These are phyloP conservation scores for Aspergillus steynii DNA, from an alignment of 495 filamentous ascomycete genomes.

Conservation along the genomic window DNA sequence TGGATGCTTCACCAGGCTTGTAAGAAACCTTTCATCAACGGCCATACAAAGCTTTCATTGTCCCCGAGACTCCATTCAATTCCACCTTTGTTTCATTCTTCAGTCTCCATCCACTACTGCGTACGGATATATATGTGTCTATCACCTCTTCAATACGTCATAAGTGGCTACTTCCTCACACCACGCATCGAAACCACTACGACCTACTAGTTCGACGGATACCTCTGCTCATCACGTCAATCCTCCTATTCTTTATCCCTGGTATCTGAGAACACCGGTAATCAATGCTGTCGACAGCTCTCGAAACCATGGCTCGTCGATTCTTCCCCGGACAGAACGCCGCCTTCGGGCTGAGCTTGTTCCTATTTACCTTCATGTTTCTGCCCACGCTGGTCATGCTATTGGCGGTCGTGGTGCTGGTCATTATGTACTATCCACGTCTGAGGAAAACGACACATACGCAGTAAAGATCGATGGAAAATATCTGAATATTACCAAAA, in stretches of 20 bases:
- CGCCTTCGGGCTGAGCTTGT: constrained; percentile 37
- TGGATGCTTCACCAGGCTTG: neutral
- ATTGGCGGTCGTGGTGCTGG: constrained; percentile 38
- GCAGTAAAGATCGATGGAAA: neutral
- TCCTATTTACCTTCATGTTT: constrained; percentile 45
- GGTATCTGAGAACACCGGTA: neutral
- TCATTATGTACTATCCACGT: constrained; percentile 35
- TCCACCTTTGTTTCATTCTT: too few relatives aligned
- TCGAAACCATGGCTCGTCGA: constrained; percentile 36
- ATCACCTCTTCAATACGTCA: neutral
- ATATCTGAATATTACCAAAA: too few relatives aligned
- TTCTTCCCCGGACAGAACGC: constrained; percentile 32
- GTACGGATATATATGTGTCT: too few relatives aligned
- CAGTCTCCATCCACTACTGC: too few relatives aligned
- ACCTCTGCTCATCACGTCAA: neutral
- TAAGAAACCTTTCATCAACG: neutral
- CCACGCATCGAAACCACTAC: neutral
- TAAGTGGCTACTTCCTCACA: neutral
- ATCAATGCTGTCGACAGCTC: constrained; percentile 10
- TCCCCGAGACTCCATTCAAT: too few relatives aligned
- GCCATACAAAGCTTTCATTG: too few relatives aligned
- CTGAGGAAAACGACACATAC: constrained; percentile 21
- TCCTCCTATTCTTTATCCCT: neutral
- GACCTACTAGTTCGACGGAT: neutral
- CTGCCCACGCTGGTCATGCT: constrained; percentile 41